Evolutionary conservation across 2,329 filamentous ascomycete species (phyloP).

Genomic region (Exophiala mesophila): DNA sequence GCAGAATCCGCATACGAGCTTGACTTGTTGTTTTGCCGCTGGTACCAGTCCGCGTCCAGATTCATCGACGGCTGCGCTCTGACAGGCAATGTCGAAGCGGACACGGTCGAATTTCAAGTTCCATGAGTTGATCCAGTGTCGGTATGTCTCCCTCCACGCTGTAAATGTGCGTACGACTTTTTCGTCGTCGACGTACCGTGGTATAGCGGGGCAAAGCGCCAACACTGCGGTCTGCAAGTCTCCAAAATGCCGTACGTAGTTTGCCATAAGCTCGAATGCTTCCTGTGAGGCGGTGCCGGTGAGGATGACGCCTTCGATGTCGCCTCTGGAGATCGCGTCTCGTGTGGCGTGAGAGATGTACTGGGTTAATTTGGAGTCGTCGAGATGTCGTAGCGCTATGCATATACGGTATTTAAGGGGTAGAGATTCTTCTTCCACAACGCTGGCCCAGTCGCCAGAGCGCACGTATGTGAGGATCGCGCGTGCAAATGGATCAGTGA

Average conservation of each 20-base stretch:
- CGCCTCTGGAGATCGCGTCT: slow-evolving; percentile 49
- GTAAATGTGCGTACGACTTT: slow-evolving; percentile 51
- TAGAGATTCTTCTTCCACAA: slow-evolving; percentile 54
- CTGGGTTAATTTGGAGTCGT: slow-evolving; percentile 42
- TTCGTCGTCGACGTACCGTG: slow-evolving; percentile 52
- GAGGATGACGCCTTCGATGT: slow-evolving; percentile 58
- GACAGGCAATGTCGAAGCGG: slow-evolving; percentile 55
- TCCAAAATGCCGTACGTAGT: slow-evolving; percentile 55
- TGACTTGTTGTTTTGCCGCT: slow-evolving; percentile 50
- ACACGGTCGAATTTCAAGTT: slow-evolving; percentile 56
- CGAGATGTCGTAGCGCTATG: slow-evolving; percentile 52
- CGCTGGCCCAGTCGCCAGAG: slow-evolving; percentile 55
- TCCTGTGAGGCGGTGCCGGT: slow-evolving; percentile 53
- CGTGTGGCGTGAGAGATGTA: slow-evolving; percentile 53
- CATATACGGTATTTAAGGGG: slow-evolving; percentile 58
- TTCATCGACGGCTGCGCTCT: slow-evolving; percentile 45
- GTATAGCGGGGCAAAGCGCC: slow-evolving; percentile 48
- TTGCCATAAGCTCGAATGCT: slow-evolving; percentile 56
- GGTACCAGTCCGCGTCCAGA: slow-evolving; percentile 47
- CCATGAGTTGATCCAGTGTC: slow-evolving; percentile 57
- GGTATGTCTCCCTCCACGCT: slow-evolving; percentile 59
- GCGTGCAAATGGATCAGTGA: slow-evolving; percentile 57
- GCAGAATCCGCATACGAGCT: slow-evolving; percentile 58
- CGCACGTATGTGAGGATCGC: slow-evolving; percentile 58
- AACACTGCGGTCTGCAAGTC: slow-evolving; percentile 61